Conservation (phyloP, 306 rosid species). For the Neltuma alba region DNA sequence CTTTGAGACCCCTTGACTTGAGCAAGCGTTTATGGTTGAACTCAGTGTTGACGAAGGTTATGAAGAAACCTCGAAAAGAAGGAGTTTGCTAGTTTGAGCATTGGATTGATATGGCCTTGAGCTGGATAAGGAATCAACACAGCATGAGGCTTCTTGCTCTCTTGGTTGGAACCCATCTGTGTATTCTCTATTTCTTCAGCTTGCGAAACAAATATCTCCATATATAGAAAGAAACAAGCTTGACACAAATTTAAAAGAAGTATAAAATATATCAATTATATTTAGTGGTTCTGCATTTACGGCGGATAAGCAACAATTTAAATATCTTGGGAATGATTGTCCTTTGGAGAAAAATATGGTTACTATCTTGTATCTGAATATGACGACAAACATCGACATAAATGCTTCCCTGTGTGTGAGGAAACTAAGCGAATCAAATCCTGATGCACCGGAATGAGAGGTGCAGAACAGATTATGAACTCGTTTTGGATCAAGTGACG, state of each 20-base stretch:
- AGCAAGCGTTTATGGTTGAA: slow-evolving; percentile 27
- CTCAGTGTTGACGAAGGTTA: slow-evolving; percentile 25
- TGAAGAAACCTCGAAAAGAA: slow-evolving; percentile 17
- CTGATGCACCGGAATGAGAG: no score
- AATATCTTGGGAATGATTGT: background rate
- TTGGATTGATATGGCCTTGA: background rate
- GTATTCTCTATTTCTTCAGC: background rate
- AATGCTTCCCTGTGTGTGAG: background rate
- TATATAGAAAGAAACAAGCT: background rate
- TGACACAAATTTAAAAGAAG: background rate
- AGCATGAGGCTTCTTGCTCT: background rate
- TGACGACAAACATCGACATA: background rate
- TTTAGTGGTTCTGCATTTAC: background rate
- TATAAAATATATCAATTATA: no score
- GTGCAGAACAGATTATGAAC: no score
- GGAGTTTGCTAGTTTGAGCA: background rate
- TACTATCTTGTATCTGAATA: background rate
- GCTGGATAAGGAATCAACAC: background rate
- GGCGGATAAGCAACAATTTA: no score
- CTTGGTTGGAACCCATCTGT: background rate
- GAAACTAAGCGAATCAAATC: no score
- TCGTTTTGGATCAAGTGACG: no score
- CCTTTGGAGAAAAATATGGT: background rate
- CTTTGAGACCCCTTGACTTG: slow-evolving; percentile 7
- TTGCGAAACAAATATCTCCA: background rate